Evolutionary conservation across 192 early-diverging fungal species (phyloP).

Genomic region (Entomortierella parvispora): DNA sequence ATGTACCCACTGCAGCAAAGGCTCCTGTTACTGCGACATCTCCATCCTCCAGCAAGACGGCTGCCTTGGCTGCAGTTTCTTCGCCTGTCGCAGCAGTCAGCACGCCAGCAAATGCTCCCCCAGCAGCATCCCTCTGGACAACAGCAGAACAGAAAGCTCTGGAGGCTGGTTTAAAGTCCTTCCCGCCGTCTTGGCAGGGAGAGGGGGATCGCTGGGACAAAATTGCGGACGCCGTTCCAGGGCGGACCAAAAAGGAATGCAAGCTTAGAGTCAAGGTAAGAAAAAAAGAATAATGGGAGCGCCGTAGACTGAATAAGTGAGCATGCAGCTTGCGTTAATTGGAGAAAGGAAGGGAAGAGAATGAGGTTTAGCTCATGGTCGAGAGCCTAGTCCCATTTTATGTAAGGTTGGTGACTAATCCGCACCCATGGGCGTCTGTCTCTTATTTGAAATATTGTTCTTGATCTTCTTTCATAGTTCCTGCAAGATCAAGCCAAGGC

Average conservation of each 20-base stretch:
- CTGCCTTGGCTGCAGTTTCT: conserved; percentile 23
- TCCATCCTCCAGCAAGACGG: conserved; percentile 7
- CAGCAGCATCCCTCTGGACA: conserved; percentile 58
- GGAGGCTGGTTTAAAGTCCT: conserved; percentile 66
- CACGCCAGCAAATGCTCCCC: conserved; percentile 7
- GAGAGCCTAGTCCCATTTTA: too few relatives aligned
- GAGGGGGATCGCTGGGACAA: conserved; percentile 74
- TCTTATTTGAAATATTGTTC: background rate
- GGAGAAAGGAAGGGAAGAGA: background rate
- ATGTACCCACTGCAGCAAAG: conserved; percentile 1
- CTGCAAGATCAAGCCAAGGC: conserved; percentile 60
- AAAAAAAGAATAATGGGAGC: background rate
- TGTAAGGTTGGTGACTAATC: background rate
- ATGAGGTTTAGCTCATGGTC: too few relatives aligned
- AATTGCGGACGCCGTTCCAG: conserved; percentile 65
- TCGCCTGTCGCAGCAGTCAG: conserved; percentile 9
- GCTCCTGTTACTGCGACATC: conserved; percentile 7
- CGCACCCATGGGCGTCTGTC: background rate
- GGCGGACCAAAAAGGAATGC: conserved; percentile 71
- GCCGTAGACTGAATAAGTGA: background rate
- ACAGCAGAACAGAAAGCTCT: conserved; percentile 62
- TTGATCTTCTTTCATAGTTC: conserved; percentile 30
- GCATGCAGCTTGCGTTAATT: background rate
- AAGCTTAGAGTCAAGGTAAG: conserved; percentile 69
- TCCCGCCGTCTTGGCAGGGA: conserved; percentile 65